Evolutionary conservation across 176 grass and related monocot genomes (phyloP).

Genomic region (Raddia guianensis): DNA sequence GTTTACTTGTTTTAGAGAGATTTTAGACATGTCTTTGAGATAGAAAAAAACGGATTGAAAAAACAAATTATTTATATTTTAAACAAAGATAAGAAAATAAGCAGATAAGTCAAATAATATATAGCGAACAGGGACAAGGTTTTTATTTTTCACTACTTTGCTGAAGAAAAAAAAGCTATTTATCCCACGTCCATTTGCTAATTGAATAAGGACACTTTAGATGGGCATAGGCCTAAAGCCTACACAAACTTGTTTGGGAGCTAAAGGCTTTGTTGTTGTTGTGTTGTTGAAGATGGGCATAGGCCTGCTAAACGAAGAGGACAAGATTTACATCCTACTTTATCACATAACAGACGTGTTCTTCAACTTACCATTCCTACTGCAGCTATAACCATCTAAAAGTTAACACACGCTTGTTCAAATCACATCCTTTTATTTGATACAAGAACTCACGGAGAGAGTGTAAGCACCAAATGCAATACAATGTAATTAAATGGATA

Average conservation of each 20-base stretch:
- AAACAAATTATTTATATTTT: too few species aligned
- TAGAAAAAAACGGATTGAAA: too few species aligned
- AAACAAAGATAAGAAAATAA: too few species aligned
- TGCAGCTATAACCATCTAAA: neutral
- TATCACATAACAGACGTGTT: neutral
- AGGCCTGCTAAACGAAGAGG: neutral
- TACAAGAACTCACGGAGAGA: neutral
- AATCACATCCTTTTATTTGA: neutral
- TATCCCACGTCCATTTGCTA: neutral
- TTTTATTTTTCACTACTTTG: neutral
- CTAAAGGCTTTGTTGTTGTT: too few species aligned
- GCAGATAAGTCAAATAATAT: too few species aligned
- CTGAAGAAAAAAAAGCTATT: neutral
- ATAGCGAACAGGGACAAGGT: too few species aligned
- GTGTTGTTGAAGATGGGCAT: neutral
- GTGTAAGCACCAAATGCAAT: neutral
- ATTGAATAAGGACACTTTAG: neutral
- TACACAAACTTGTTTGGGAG: too few species aligned
- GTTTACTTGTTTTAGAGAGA: too few species aligned
- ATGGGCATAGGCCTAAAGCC: neutral
- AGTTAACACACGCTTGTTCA: neutral
- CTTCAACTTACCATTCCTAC: neutral
- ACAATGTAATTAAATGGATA: conserved; percentile 16
- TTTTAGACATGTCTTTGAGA: too few species aligned
- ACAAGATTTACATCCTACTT: neutral